A percentile compares a stretch with the other conserved stretches of the same genome.
phyloP scores from a whole-genome alignment of 1,139 yeast genomes.

The Blastobotrys ciferrii region DNA sequence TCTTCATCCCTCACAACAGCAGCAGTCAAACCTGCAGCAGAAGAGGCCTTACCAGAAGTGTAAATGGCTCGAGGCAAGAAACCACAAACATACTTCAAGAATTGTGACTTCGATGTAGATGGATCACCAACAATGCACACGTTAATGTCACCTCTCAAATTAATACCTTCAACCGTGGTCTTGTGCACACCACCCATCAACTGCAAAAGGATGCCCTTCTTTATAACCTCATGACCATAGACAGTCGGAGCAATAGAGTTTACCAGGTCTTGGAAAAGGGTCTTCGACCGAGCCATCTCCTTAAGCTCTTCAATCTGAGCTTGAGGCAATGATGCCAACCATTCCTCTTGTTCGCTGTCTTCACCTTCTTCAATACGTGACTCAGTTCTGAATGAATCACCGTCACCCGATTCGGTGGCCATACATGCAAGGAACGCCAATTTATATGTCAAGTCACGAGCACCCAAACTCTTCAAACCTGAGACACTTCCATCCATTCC shows the following conservation, averaged over 20 bases:
- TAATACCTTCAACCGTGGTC: constrained; percentile 89
- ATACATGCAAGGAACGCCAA: constrained; percentile 91
- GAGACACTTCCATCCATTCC: constrained; percentile 81
- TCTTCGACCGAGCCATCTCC: constrained; percentile 88
- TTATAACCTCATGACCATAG: constrained; percentile 91
- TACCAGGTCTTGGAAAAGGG: constrained; percentile 80
- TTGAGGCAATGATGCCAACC: constrained; percentile 74
- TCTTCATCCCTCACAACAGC: constrained; percentile 98
- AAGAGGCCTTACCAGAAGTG: constrained; percentile 97
- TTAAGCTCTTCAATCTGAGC: constrained; percentile 83
- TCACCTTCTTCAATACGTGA: constrained; percentile 41
- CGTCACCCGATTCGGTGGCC: constrained; percentile 48
- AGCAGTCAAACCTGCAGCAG: constrained; percentile 98
- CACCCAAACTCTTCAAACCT: constrained; percentile 86
- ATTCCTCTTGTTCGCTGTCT: constrained; percentile 66
- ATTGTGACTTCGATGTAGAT: constrained; percentile 95
- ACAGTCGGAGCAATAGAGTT: constrained; percentile 95
- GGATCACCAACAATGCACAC: constrained; percentile 98
- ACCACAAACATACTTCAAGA: constrained; percentile 86
- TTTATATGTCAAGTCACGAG: constrained; percentile 88
- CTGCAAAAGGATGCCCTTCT: constrained; percentile 87
- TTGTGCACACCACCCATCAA: constrained; percentile 96
- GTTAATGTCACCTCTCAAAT: constrained; percentile 94
- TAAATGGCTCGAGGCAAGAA: constrained; percentile 94
- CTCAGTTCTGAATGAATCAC: constrained; percentile 43